Evolutionary conservation across 108 stramenopile species (phyloP).

Genomic region (Pseudonitzschia delicatissima): DNA sequence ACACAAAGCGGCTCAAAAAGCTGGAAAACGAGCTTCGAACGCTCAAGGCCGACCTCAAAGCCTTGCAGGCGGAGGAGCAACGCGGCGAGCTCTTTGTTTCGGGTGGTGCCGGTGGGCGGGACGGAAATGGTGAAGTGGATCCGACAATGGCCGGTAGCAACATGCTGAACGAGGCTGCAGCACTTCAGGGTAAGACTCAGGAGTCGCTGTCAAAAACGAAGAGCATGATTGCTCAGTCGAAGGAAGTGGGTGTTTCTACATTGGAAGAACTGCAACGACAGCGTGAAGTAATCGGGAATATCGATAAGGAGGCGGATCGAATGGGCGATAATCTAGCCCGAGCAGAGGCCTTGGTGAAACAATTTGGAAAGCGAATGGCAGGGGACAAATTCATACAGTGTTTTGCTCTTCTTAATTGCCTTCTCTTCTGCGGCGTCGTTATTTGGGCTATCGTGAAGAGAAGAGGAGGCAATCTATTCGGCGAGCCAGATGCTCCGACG

Average conservation of each 20-base stretch:
- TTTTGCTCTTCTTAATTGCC: constrained; percentile 84
- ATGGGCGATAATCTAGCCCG: constrained; percentile 85
- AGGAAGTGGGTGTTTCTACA: constrained; percentile 80
- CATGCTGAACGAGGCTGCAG: constrained; percentile 64
- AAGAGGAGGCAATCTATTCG: constrained; percentile 17
- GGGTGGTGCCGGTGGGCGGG: constrained; percentile 29
- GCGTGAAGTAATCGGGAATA: constrained; percentile 79
- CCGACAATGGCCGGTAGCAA: constrained; percentile 62
- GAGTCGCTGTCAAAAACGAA: constrained; percentile 67
- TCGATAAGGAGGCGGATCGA: constrained; percentile 85
- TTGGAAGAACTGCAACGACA: constrained; percentile 87
- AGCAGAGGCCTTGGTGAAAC: constrained; percentile 89
- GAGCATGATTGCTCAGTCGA: constrained; percentile 71
- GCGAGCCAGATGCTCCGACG: constrained; percentile 22
- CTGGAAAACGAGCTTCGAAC: constrained; percentile 57
- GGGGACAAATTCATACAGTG: constrained; percentile 94
- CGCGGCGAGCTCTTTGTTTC: constrained; percentile 68
- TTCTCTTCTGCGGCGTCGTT: constrained; percentile 80
- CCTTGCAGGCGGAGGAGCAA: constrained; percentile 53
- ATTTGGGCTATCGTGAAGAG: constrained; percentile 74
- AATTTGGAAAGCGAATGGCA: constrained; percentile 92
- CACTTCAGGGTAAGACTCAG: constrained; percentile 81
- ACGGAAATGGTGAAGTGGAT: constrained; percentile 43
- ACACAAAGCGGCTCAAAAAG: constrained; percentile 47
- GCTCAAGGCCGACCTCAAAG: constrained; percentile 64